Conservation (phyloP, 2,329 filamentous ascomycete genomes). For the Dendrostoma leiphaemia region DNA sequence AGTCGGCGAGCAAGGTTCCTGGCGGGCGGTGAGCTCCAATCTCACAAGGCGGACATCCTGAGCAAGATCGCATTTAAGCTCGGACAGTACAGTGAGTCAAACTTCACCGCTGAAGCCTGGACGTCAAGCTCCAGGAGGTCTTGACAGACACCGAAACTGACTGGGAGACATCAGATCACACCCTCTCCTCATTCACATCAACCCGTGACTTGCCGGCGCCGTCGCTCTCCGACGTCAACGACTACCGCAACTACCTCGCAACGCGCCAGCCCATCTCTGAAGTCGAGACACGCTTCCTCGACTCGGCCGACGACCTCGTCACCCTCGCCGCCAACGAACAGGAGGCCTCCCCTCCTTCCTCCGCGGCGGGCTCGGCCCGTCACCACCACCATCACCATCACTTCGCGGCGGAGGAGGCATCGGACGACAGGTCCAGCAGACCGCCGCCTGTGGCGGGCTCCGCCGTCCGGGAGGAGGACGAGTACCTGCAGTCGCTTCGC, state of each 20-base stretch:
- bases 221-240: slow-evolving; percentile 39
- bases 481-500: slow-evolving; percentile 3
- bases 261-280: slow-evolving; percentile 53
- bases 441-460: too few species aligned
- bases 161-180: too few species aligned
- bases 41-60: slow-evolving; percentile 58
- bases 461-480: not conserved
- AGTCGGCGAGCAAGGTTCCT: slow-evolving; percentile 58
- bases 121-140: too few species aligned
- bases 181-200: slow-evolving; percentile 56
- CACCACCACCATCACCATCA: too few species aligned
- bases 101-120: too few species aligned
- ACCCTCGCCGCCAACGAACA: slow-evolving; percentile 29
- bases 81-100: slow-evolving; percentile 62
- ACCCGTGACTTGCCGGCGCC: slow-evolving; percentile 50
- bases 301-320: slow-evolving; percentile 53
- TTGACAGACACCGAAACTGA: slow-evolving; percentile 12
- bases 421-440: too few species aligned
- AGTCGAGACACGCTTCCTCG: slow-evolving; percentile 59
- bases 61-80: slow-evolving; percentile 65
- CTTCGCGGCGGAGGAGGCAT: too few species aligned
- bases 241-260: slow-evolving; percentile 52
- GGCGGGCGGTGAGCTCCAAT: slow-evolving; percentile 55
- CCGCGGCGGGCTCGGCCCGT: slow-evolving; percentile 14
- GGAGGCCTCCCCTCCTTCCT: not conserved